Evolutionary conservation across 768 basidiomycete genomes (phyloP), one percentile per base, ranked within the genome.

Genomic region (Pilatotrama ljubarskyi): DNA sequence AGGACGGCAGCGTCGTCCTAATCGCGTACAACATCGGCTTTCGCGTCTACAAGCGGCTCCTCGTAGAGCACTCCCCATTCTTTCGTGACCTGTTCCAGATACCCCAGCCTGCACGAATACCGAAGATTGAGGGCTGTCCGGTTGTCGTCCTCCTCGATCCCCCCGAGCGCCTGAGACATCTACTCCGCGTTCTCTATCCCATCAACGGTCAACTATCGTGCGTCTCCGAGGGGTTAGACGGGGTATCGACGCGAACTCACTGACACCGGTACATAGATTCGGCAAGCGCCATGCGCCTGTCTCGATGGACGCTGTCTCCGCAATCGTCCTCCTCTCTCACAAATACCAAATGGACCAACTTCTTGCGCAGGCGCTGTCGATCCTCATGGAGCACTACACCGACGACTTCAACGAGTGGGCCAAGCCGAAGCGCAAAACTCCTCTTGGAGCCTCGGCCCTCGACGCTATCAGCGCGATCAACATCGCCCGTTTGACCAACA

Each of bases 1-100:
- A 64, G 9, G 73, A 74, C 54, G 67, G 73, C 5, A 68, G 56
- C 18, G 60, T 74, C 32, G 62, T 73, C 17, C 40, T 74, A 3
- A 51, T 65, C 29, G 69, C 71, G 9, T 61, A 62, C 14, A 51
- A 63, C 18, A 63, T 56, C 13, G 62, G 61, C 5, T 74, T 68
- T 53, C 62, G 66, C 6, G 68, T 74, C 26, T 69, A 65, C 46
- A 58, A 63, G 9, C 66, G 64, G 17, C 29, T 72, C 22, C 58
- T 74, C 15, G 46, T 68, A 11, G 37, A 52, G 14, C 62, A 65
- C 11, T 72, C 72, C 3, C 51, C 68, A 0, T 62, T 74, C 14
- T 72, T 70, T 53, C 42, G 48, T 1, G 67, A 68, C 24, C 22
- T 54, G 1, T 41, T 60, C 44, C n/a, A 22, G 18, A n/a, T 50